phyloP scores from a whole-genome alignment of 1,284 basidiomycete genomes.

The Vanrija humicola region DNA sequence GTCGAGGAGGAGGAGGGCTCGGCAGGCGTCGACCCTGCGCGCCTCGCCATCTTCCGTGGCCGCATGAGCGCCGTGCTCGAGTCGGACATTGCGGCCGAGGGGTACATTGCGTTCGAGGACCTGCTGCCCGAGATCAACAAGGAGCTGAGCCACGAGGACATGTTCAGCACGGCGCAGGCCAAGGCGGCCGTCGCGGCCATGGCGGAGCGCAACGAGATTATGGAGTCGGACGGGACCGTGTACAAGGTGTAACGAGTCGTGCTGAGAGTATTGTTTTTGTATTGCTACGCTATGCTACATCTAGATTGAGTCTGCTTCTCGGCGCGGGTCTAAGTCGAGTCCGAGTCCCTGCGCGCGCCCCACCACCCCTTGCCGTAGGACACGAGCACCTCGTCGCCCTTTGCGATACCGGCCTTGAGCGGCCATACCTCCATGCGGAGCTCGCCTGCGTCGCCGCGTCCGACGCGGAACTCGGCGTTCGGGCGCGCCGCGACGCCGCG shows the following conservation, averaged over 20 bases:
- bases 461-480: slow-evolving; percentile 69
- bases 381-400: slow-evolving; percentile 80
- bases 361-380: slow-evolving; percentile 94
- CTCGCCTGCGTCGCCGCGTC: slow-evolving; percentile 58
- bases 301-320: too few species aligned
- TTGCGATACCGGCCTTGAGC: slow-evolving; percentile 59
- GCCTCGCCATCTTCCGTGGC: slow-evolving; percentile 71
- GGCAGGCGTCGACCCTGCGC: neutral
- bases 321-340: too few species aligned
- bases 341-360: slow-evolving; percentile 47
- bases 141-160: slow-evolving; percentile 61
- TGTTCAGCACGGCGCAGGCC: slow-evolving; percentile 80
- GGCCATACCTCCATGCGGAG: slow-evolving; percentile 73
- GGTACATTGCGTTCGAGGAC: slow-evolving; percentile 66
- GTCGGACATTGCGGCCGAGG: slow-evolving; percentile 63
- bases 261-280: neutral
- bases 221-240: slow-evolving; percentile 77
- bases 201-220: slow-evolving; percentile 78
- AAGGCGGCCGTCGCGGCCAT: slow-evolving; percentile 69
- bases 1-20: slow-evolving; percentile 18
- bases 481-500: slow-evolving; percentile 63
- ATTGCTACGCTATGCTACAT: neutral
- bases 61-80: slow-evolving; percentile 68
- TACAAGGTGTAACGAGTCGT: slow-evolving; percentile 39
- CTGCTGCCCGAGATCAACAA: slow-evolving; percentile 76